Evolutionary conservation across 768 basidiomycete species (phyloP).

Genomic region (Termitomyces sp.): DNA sequence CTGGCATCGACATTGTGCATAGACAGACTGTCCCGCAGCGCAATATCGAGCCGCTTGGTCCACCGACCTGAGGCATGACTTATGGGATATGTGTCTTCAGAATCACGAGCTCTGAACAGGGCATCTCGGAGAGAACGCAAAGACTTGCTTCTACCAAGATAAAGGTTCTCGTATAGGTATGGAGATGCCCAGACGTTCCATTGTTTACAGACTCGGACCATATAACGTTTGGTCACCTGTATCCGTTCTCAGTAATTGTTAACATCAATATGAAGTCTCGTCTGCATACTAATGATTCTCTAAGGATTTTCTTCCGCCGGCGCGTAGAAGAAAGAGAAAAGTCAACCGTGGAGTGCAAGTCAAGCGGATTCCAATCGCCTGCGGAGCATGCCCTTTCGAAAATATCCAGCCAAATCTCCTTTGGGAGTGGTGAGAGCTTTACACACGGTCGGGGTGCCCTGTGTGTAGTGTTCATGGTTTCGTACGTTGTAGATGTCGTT

Average conservation of each 20-base stretch:
- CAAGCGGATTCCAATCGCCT: slow-evolving; percentile 18
- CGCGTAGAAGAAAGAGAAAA: slow-evolving; percentile 11
- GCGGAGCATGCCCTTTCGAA: slow-evolving; percentile 19
- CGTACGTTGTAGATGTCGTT: neutral
- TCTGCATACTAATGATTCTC: slow-evolving; percentile 20
- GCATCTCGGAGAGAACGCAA: slow-evolving; percentile 10
- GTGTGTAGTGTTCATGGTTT: slow-evolving; percentile 12
- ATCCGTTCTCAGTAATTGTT: neutral
- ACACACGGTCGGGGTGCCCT: slow-evolving; percentile 5
- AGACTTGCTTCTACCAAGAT: slow-evolving; percentile 11
- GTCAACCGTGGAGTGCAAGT: slow-evolving; percentile 13
- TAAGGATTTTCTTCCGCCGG: slow-evolving; percentile 11
- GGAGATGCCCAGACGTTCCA: slow-evolving; percentile 19
- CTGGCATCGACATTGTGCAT: neutral
- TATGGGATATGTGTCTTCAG: neutral
- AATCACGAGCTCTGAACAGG: neutral
- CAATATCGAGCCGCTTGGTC: slow-evolving; percentile 18
- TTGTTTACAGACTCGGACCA: slow-evolving; percentile 22
- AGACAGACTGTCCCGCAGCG: slow-evolving; percentile 9
- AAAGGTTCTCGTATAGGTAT: slow-evolving; percentile 22
- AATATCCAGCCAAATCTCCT: slow-evolving; percentile 25
- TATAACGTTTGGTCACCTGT: slow-evolving; percentile 21
- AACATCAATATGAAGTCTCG: neutral
- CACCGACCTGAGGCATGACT: slow-evolving; percentile 6
- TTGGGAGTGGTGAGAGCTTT: slow-evolving; percentile 18